Evolutionary conservation across 1,284 basidiomycete genomes (phyloP), one percentile per base, ranked within the genome.

Genomic region (Cryptococcus neoformans): DNA sequence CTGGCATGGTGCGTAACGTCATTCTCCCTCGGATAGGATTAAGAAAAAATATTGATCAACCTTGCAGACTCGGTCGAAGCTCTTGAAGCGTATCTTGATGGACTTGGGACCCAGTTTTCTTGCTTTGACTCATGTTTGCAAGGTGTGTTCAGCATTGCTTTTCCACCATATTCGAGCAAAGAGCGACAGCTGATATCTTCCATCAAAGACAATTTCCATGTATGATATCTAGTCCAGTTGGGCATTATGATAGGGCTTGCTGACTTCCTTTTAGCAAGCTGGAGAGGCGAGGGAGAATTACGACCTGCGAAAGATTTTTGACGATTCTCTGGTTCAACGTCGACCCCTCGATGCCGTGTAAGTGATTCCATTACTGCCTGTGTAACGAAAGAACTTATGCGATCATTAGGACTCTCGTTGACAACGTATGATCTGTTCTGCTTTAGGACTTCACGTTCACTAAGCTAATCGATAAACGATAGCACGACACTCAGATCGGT

Each of bases 61-160:
- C 28, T 28, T 28, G 28, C 28, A 28, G 28, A 28, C 28, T 28
- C 66, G 78, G 70, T 73, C 44, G 66, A 69, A 41, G 53, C 67
- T 3, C 69, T 76, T 28, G 61, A 62, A 16, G 64, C 58, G 28
- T 76, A 80, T 57, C 56, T 80, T 28, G 71, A 74, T 46, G 65
- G 75, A 0, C 74, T 81, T 46, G 79, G 75, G n/a, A 78, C 78
- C 6, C 81, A 81, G 60, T 84, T 85, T 75, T 81, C 79, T 12
- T 78, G 83, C 44, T 84, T 85, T 59, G 83, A 84, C 63, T 80
- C 81, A 0, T 81, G 81, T 10, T 74, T 84, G 42, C 83, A 84
- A 66, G 28, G 28, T 28, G 3, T 28, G 28, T 28, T 28, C 28
- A 28, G 68, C 63, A 57, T 8, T 39, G 9, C 44, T 2, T 11